Conservation (phyloP, 495 filamentous ascomycete genomes). For the Paragyromitra xinjiangensis region DNA sequence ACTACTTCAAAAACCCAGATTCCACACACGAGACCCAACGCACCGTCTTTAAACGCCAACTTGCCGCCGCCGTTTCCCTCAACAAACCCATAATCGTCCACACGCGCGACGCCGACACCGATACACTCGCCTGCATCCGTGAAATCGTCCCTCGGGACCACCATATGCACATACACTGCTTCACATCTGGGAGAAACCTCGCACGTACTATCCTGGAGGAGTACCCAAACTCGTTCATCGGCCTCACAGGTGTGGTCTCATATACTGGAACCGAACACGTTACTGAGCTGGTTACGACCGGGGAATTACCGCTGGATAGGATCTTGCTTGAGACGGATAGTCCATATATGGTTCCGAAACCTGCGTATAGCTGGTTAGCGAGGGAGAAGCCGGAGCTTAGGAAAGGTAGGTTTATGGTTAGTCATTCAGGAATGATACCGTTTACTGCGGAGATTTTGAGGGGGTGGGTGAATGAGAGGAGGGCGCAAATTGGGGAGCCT, state of each 20-base stretch:
- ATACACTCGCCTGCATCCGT: constrained; percentile 40
- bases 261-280: constrained; percentile 30
- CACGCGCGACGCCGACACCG: constrained; percentile 50
- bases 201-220: constrained; percentile 32
- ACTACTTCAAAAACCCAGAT: constrained; percentile 45
- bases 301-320: constrained; percentile 43
- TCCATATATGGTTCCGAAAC: constrained; percentile 51
- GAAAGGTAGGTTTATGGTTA: constrained; percentile 37
- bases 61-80: constrained; percentile 39
- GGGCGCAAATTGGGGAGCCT: constrained; percentile 19
- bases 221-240: constrained; percentile 50
- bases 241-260: constrained; percentile 49
- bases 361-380: constrained; percentile 38
- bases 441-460: constrained; percentile 47
- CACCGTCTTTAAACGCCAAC: constrained; percentile 48
- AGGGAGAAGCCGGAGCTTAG: background rate
- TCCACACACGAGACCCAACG: constrained; percentile 35
- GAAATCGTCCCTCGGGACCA: constrained; percentile 45
- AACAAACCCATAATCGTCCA: constrained; percentile 50
- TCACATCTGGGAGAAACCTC: constrained; percentile 38
- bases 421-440: constrained; percentile 54
- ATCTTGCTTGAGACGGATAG: constrained; percentile 52
- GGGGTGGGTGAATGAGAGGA: constrained; percentile 39
- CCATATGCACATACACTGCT: constrained; percentile 52
- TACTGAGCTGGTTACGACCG: constrained; percentile 16